Evolutionary conservation across 225 moss, liverwort and hornwort species (phyloP).

Genomic region (Sphagnum contortum): DNA sequence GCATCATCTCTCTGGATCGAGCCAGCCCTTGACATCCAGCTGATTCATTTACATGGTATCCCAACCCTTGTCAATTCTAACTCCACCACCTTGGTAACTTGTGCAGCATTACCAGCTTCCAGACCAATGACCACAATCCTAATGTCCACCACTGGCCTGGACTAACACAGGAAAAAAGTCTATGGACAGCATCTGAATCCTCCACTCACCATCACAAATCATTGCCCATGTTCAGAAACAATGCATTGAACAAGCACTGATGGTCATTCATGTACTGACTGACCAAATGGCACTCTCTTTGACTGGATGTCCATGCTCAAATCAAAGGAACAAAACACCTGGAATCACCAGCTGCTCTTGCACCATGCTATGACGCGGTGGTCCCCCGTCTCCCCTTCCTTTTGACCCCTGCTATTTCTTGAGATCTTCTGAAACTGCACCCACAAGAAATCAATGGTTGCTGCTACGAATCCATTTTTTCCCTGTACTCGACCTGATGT

Average conservation of each 20-base stretch:
- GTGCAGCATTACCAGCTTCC: slow-evolving; percentile 4
- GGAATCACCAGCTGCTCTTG: too few relatives aligned
- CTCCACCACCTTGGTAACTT: slow-evolving; percentile 18
- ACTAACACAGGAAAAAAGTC: slow-evolving; percentile 23
- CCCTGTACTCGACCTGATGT: too few relatives aligned
- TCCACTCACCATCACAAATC: slow-evolving; percentile 34
- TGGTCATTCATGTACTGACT: slow-evolving; percentile 34
- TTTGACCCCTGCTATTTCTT: too few relatives aligned
- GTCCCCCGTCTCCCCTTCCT: background rate
- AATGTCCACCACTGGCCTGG: slow-evolving; percentile 32
- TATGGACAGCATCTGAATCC: slow-evolving; percentile 35
- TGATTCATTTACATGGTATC: slow-evolving; percentile 21
- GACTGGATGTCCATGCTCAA: too few relatives aligned
- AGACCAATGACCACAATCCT: slow-evolving; percentile 18
- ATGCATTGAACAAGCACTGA: slow-evolving; percentile 24
- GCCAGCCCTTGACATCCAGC: slow-evolving; percentile 17
- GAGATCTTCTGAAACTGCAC: too few relatives aligned
- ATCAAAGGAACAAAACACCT: too few relatives aligned
- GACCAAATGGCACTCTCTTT: slow-evolving; percentile 13
- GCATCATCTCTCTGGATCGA: slow-evolving; percentile 32
- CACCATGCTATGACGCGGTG: background rate
- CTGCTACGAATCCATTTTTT: too few relatives aligned
- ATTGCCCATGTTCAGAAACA: slow-evolving; percentile 21
- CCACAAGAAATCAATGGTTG: too few relatives aligned
- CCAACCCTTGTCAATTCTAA: slow-evolving; percentile 36